Evolutionary conservation across 176 grass and related monocot genomes (phyloP), one percentile per base, ranked within the genome.

Genomic region (Tillandsia fasciculata): DNA sequence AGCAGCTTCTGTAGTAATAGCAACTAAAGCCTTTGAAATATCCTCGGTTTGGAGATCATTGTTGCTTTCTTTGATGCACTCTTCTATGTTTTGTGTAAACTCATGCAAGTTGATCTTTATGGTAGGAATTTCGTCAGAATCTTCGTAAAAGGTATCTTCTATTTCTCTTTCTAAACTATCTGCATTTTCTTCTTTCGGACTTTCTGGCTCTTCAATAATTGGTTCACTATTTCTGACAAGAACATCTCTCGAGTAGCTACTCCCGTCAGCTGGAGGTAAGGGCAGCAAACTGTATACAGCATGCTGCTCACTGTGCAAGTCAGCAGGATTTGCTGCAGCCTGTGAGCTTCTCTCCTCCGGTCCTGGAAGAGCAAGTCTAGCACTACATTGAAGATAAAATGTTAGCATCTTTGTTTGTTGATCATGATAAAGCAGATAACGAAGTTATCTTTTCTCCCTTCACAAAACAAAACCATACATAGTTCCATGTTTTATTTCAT

Each of bases 131-230:
- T 92, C 93, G 80, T 81, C 83, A 80, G 28, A 73, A 70, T 96
- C 79, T 49, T 83, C 83, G 33, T 82, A 74, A 79, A 72, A 71
- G 50, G 67, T 78, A 79, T 92, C 86, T 73, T 96, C 93, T 14
- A 96, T 90, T 66, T 89, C 76, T 6, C 78, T 83, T 73, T 75
- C 76, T 75, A 57, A 69, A 29, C 64, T 78, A 50, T 76, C 80
- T 74, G 47, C 50, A 50, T 22, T 56, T 72, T 84, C 78, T 29
- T 80, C 78, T 72, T 78, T 76, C 85, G 92, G 92, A 78, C 83
- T 96, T 76, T 67, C 56, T 67, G 92, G 92, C 50, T 96, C 92
- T 76, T 96, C 92, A 58, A 96, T 85, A 79, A 96, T 92, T 52
- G 92, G 92, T 56, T 92, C 79, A n/a, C 48, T 73, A 65, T 78